phyloP scores from a whole-genome alignment of 805 yeast species.

The Wickerhamomyces xylosicus region DNA sequence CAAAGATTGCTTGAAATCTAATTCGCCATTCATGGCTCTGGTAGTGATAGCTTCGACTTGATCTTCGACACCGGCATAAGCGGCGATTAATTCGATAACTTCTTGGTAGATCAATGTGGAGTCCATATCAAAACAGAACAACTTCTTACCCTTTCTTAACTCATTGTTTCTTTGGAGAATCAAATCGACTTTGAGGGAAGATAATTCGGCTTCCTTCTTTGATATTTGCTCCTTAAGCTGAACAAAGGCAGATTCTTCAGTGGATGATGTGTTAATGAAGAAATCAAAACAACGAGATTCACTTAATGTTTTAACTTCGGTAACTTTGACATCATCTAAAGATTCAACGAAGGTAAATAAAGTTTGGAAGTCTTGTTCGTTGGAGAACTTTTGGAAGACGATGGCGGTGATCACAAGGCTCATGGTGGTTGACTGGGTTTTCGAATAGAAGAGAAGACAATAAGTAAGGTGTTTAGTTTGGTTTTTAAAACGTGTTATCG shows the following conservation, averaged over 20 bases:
- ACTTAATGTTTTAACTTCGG: constrained; percentile 20
- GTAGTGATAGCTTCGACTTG: constrained; percentile 85
- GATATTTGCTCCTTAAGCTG: constrained; percentile 1
- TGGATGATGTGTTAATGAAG: constrained; percentile 8
- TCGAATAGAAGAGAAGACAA: neutral
- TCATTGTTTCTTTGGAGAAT: constrained; percentile 29
- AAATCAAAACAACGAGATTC: constrained; percentile 30
- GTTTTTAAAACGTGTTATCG: too few species aligned
- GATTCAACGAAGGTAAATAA: constrained; percentile 19
- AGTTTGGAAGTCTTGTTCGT: constrained; percentile 12
- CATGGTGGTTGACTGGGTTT: neutral
- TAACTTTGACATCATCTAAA: constrained; percentile 21
- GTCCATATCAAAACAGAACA: constrained; percentile 95
- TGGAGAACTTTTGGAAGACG: constrained; percentile 11
- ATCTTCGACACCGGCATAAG: constrained; percentile 81
- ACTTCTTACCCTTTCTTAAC: constrained; percentile 28
- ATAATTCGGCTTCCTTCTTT: neutral
- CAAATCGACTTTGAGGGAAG: constrained; percentile 25
- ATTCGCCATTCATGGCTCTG: constrained; percentile 93
- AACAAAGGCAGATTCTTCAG: constrained; percentile 9
- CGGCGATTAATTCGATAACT: constrained; percentile 92
- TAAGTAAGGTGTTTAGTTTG: neutral
- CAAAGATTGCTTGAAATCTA: constrained; percentile 81
- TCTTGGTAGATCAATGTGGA: constrained; percentile 93
- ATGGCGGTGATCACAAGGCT: constrained; percentile 20